Conservation (phyloP, 108 stramenopile species). For the Fragilaria radians region DNA sequence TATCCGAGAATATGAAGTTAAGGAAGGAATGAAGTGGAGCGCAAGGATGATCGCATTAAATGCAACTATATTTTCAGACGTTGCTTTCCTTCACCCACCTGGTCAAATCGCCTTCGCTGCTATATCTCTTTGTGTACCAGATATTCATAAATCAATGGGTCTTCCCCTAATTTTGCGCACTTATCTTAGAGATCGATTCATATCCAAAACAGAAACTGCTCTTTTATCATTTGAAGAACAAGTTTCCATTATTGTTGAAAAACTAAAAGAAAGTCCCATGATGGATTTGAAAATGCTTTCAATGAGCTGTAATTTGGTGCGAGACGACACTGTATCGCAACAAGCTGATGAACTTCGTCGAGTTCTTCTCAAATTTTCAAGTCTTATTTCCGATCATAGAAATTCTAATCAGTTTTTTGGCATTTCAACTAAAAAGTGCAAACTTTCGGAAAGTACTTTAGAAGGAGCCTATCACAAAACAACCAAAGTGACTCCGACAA, state of each 20-base stretch:
- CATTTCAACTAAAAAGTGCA: not conserved
- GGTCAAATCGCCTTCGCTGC: constrained; percentile 47
- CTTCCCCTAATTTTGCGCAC: constrained; percentile 16
- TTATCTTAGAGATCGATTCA: constrained; percentile 26
- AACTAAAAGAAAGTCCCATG: constrained; percentile 10
- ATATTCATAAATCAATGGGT: constrained; percentile 1
- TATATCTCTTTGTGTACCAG: constrained; percentile 20
- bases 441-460: not conserved
- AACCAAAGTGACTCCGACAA: constrained; percentile 9
- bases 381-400: not conserved
- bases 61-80: constrained; percentile 39
- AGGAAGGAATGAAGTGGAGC: constrained; percentile 9
- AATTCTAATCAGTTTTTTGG: not conserved
- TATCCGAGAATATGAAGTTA: not conserved
- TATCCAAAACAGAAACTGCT: constrained; percentile 14
- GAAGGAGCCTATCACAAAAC: not conserved
- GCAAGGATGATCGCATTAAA: constrained; percentile 28
- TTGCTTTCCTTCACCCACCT: constrained; percentile 34
- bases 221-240: constrained; percentile 21
- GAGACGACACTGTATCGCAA: not conserved
- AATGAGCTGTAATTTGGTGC: not conserved
- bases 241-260: constrained; percentile 20
- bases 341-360: constrained; percentile 25
- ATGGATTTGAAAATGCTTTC: constrained; percentile 25
- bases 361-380: constrained; percentile 8